phyloP scores from a whole-genome alignment of 192 early-diverging fungal species.

The Coemansia sp. region DNA sequence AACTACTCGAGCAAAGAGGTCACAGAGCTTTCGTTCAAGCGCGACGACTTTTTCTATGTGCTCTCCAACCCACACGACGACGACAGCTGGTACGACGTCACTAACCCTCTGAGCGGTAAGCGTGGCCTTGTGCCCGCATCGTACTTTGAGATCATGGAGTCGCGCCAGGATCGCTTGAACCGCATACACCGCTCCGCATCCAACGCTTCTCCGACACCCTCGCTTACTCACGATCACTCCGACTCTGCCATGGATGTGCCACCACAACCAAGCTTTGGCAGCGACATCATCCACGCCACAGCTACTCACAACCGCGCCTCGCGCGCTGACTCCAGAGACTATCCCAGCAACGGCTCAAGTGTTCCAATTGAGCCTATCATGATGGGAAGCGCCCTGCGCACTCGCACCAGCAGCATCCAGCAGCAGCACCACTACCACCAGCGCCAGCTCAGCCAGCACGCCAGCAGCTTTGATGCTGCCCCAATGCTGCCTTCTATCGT shows the following conservation, averaged over 20 bases:
- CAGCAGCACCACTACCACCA: slow-evolving; percentile 36
- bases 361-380: slow-evolving; percentile 18
- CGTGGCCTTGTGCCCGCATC: slow-evolving; percentile 72
- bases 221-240: not conserved
- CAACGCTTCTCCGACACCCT: slow-evolving; percentile 32
- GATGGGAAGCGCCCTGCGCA: slow-evolving; percentile 36
- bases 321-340: slow-evolving; percentile 17
- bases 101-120: slow-evolving; percentile 71
- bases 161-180: slow-evolving; percentile 54
- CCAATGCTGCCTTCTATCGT: slow-evolving; percentile 21
- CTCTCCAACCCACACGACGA: slow-evolving; percentile 66
- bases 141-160: slow-evolving; percentile 71
- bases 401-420: slow-evolving; percentile 50
- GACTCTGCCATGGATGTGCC: not conserved
- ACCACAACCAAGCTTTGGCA: not conserved
- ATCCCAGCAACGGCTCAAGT: slow-evolving; percentile 26
- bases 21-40: slow-evolving; percentile 71
- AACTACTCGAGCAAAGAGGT: slow-evolving; percentile 64
- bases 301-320: slow-evolving; percentile 1
- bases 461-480: slow-evolving; percentile 13
- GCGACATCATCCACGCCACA: slow-evolving; percentile 12
- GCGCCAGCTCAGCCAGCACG: slow-evolving; percentile 33
- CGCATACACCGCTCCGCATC: slow-evolving; percentile 52
- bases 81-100: slow-evolving; percentile 76
- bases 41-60: slow-evolving; percentile 81